Evolutionary conservation across 305 asterid genomes (phyloP), one percentile per base, ranked within the genome.

Genomic region (Stenogyne calaminthoides): DNA sequence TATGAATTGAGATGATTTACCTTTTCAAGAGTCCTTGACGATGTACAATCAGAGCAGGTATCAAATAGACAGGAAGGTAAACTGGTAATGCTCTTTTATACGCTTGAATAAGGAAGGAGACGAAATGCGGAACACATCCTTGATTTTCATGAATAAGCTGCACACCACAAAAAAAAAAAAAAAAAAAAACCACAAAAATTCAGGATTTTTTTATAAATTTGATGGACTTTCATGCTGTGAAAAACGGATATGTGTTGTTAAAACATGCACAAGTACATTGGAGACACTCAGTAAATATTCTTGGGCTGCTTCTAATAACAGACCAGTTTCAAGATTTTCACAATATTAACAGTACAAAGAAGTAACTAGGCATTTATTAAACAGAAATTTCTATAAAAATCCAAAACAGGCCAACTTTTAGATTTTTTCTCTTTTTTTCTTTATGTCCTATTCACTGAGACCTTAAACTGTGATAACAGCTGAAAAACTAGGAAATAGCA

Each of bases 11-110:
- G 64, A 49, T 46, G 16, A 63, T 58, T 76, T 79, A 95, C 99
- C 97, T 82, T 85, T 88, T 89, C 80, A 84, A 77, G 80, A 95
- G 89, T 74, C 88, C 97, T 86, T 88, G 85, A 76, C 98, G 99
- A 81, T 95, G 99, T 69, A 95, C 99, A 67, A 95, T 89, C 72
- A 92, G 78, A 64, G 99, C 99, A 51, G 98, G 98, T 80, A 92
- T 84, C 71, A 95, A 78, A 84, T 92, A 92, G 74, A 95, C 97
- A 61, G 99, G 99, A 76, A 92, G 91, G 84, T 92, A 95, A 83
- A 95, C 97, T 6, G 99, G 98, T 9, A 95, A 63, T 67, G 98
- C 96, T 84, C 97, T 89, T 88, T 82, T 87, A 74, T 88, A 92
- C 44, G 98, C 97, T 89, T 95, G 96, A 74, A 88, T 69, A 70